Evolutionary conservation across 2,329 filamentous ascomycete species (phyloP).

Genomic region (Monosporascus sp.): DNA sequence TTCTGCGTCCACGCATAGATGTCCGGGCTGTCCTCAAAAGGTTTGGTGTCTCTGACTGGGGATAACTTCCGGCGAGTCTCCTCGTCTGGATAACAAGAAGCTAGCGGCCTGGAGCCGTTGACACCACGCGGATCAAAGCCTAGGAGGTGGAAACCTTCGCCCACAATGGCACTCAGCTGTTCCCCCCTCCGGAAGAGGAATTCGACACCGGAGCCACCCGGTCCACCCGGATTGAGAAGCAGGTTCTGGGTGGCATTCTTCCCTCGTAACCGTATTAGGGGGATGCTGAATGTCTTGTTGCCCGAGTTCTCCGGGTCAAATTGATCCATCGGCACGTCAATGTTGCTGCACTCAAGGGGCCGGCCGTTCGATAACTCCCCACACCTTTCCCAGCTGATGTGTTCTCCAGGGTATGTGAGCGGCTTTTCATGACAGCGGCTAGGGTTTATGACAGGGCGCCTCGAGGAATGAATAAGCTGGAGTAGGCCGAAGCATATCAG

Average conservation of each 20-base stretch:
- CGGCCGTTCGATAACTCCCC: slow-evolving; percentile 29
- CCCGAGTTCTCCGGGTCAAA: slow-evolving; percentile 28
- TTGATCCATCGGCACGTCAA: slow-evolving; percentile 43
- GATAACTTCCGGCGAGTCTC: slow-evolving; percentile 25
- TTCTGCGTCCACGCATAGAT: slow-evolving; percentile 37
- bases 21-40: slow-evolving; percentile 30
- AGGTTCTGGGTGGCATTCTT: slow-evolving; percentile 37
- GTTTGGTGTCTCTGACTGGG: slow-evolving; percentile 17
- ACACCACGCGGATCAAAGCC: slow-evolving; percentile 44
- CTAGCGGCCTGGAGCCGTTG: slow-evolving; percentile 29
- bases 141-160: slow-evolving; percentile 40
- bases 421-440: neutral
- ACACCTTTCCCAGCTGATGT: slow-evolving; percentile 34
- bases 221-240: slow-evolving; percentile 43
- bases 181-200: slow-evolving; percentile 31
- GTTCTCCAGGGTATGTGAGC: slow-evolving; percentile 28
- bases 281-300: slow-evolving; percentile 37
- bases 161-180: slow-evolving; percentile 31
- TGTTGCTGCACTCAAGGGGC: slow-evolving; percentile 36
- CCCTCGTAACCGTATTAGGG: slow-evolving; percentile 39
- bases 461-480: neutral
- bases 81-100: slow-evolving; percentile 34
- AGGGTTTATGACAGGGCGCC: neutral
- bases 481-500: neutral
- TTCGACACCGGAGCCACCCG: slow-evolving; percentile 37